Conservation (phyloP, 208 protist species). For the Trypanosoma avium region DNA sequence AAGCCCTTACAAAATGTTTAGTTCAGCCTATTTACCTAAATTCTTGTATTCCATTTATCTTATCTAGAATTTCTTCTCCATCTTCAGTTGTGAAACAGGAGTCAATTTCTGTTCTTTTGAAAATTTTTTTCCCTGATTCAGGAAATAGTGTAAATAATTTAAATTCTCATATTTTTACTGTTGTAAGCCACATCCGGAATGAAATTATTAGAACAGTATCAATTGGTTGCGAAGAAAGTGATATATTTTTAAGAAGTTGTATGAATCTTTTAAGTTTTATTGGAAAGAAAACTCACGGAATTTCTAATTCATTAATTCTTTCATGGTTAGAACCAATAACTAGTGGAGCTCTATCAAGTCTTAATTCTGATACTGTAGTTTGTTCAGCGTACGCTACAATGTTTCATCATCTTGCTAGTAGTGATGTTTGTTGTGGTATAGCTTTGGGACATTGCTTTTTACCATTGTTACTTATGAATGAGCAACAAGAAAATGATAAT, state of each 20-base stretch:
- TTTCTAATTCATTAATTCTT: not conserved
- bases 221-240: constrained; percentile 26
- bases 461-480: constrained; percentile 15
- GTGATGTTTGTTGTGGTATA: constrained; percentile 18
- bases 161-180: constrained; percentile 20
- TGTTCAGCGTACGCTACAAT: constrained; percentile 74
- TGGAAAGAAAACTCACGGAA: constrained; percentile 15
- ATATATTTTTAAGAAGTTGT: constrained; percentile 33
- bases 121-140: constrained; percentile 23
- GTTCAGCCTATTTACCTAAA: constrained; percentile 42
- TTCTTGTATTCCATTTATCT: constrained; percentile 65
- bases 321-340: constrained; percentile 32
- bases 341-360: constrained; percentile 27
- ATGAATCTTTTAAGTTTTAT: constrained; percentile 32
- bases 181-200: constrained; percentile 52
- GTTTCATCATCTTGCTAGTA: constrained; percentile 46
- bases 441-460: constrained; percentile 15
- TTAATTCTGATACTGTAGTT: constrained; percentile 16
- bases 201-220: constrained; percentile 61
- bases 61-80: constrained; percentile 64
- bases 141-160: constrained; percentile 15
- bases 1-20: constrained; percentile 44
- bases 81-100: constrained; percentile 73
- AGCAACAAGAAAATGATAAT: not conserved
- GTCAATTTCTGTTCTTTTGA: constrained; percentile 24